phyloP scores from a whole-genome alignment of 2,329 filamentous ascomycete genomes.

The Pezicula rhizophila region DNA sequence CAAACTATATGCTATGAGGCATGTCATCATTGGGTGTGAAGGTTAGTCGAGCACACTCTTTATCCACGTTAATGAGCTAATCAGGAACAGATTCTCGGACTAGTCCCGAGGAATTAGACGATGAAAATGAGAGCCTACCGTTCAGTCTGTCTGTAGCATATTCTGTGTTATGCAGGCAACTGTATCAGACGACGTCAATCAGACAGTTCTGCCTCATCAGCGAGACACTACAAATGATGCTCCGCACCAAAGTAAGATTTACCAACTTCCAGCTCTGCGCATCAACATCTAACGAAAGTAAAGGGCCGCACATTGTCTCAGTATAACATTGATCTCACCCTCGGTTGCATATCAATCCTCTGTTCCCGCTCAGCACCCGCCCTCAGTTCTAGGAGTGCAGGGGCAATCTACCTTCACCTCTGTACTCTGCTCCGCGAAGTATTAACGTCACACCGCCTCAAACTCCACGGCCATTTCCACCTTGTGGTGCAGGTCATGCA shows the following conservation, averaged over 20 bases:
- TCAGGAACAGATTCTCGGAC: constrained; percentile 13
- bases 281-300: constrained; percentile 1
- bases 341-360: constrained; percentile 25
- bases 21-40: constrained; percentile 21
- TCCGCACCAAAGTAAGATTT: constrained; percentile 24
- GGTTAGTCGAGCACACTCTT: constrained; percentile 11
- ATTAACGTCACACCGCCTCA: constrained; percentile 53
- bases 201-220: constrained; percentile 24
- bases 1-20: constrained; percentile 17
- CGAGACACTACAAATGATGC: constrained; percentile 25
- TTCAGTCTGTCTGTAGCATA: constrained; percentile 21
- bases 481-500: constrained; percentile 49
- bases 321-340: constrained; percentile 27
- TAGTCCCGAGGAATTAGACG: constrained; percentile 6
- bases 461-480: constrained; percentile 57
- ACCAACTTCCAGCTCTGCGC: not conserved
- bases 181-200: constrained; percentile 16
- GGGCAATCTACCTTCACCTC: constrained; percentile 24
- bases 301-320: constrained; percentile 24
- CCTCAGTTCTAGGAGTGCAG: constrained; percentile 12
- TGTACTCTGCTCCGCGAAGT: constrained; percentile 50
- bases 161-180: constrained; percentile 16
- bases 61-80: constrained; percentile 1
- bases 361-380: constrained; percentile 22
- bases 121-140: constrained; percentile 1